Base-by-base conservation (phyloP, 352 stramenopile genomes). In the Halophytophthora batemanensis region DNA sequence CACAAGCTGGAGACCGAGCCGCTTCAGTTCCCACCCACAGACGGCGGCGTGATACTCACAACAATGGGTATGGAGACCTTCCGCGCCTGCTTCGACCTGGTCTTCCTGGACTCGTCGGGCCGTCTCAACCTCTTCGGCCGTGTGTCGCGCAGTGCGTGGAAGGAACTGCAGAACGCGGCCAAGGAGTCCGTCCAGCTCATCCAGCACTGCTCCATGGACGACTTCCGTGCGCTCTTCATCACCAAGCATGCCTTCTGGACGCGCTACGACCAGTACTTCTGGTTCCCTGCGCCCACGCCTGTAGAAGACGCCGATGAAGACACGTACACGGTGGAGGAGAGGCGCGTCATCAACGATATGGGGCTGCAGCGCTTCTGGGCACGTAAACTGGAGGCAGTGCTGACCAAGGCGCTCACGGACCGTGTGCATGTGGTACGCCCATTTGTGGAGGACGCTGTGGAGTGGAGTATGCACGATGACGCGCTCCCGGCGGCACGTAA, bases 211-310 rank as follows among this genome's bases (percentile, higher is more conserved):
- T 72, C 77, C 1, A 74, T 87, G 50, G 76, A 92, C 39, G 78
- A 80, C 44, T 95, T 95, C 47, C 73, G 71, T n/a, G 63, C 68
- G 31, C 56, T 95, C 0, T 95, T 95, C 45, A 90, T 95, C 59
- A 74, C 86, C 53, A 87, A 86, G 53, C 79, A 80, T 42, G 64
- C 76, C 36, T 89, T 95, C 47, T 95, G 81, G 78, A 86, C 77
- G 11, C 64, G 80, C 2, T 96, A 93, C 42, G 86, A 96, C 61
- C 79, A 94, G 61, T 96, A 84, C 59, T 87, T 85, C 47, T 93
- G 77, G 74, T 76, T 96, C 38, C 82, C 82, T 6, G 67, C 77
- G 0, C 66, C 80, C 29, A 22, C 46, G 13, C 46, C 66, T 6
- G 64, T 87, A 6, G 70, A 90, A n/a, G 68, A 79, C 12, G 68